Evolutionary conservation across 169 alveolate genomes (phyloP), one percentile per base, ranked within the genome.

Genomic region (Cryptosporidium tyzzeri): DNA sequence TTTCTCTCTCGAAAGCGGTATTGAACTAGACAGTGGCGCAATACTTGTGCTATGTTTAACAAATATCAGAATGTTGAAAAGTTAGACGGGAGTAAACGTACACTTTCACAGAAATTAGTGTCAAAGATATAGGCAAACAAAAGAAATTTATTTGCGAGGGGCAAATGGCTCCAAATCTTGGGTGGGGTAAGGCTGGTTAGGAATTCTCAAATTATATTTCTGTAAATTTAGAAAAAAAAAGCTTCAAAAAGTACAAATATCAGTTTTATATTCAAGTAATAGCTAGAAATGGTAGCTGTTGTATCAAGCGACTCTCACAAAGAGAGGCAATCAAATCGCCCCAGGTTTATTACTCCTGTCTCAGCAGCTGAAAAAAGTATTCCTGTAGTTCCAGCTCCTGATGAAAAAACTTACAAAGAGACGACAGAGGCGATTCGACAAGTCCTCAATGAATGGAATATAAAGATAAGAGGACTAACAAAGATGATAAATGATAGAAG

Each of bases 321-420:
- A 48, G 89, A 80, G 80, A 80, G 75, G 67, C 73, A 65, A 23
- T 62, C 80, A n/a, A 80, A 65, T 80, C 59, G 75, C 21, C 73
- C 89, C 48, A 55, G 68, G 74, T 80, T 29, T 44, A 61, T 80
- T 21, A 80, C 89, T 35, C 89, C 89, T 44, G 89, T 80, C 73
- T 80, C 89, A 44, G 89, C 89, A 14, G 89, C 89, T 3, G 89
- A 80, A 48, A 80, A 80, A 39, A 80, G 89, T 16, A 80, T 80
- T 44, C 89, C 89, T 21, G 89, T 53, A 45, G 89, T 80, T 9
- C 89, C 89, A 18, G 89, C 74, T 39, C 89, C 89, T 10, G 89
- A 80, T 65, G 89, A 80, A 29, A 80, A 80, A 26, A 29, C 89
- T 14, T 80, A 80, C 62, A 80, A 80, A 80, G 89, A 62, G 51